A percentile compares a stretch with the other conserved stretches of the same genome.
phyloP scores from a whole-genome alignment of 1,139 yeast genomes.

The Eremothecium gossypii region DNA sequence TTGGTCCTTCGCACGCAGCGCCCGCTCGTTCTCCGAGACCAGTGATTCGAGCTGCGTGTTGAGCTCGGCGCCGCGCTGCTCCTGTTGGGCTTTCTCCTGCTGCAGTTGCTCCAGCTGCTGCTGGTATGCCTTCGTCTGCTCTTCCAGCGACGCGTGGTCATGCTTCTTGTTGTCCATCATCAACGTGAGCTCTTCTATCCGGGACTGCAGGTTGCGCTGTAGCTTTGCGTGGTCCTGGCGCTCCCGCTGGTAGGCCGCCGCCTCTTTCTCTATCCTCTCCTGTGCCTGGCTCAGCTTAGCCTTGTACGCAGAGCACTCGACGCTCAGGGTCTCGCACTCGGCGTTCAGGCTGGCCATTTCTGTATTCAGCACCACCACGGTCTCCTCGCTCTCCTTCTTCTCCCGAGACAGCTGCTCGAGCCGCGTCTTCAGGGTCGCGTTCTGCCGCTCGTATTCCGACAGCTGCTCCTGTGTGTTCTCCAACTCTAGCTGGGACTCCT shows the following conservation, averaged over 20 bases:
- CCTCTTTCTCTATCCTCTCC: conserved; percentile 17
- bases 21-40: conserved; percentile 9
- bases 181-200: conserved; percentile 22
- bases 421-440: conserved; percentile 29
- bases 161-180: conserved; percentile 22
- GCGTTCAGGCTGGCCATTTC: conserved; percentile 50
- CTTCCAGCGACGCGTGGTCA: conserved; percentile 19
- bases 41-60: conserved; percentile 17
- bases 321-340: conserved; percentile 58
- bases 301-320: conserved; percentile 29
- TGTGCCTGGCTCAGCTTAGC: conserved; percentile 16
- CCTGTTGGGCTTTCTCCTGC: conserved; percentile 17
- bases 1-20: conserved; percentile 11
- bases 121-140: conserved; percentile 23
- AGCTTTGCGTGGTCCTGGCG: conserved; percentile 9
- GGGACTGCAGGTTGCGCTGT: conserved; percentile 17
- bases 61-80: conserved; percentile 19
- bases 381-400: conserved; percentile 28
- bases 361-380: conserved; percentile 36
- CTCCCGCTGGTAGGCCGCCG: conserved; percentile 17
- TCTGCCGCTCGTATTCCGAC: conserved; percentile 31
- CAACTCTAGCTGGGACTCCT: conserved; percentile 63
- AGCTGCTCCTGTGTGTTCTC: conserved; percentile 44
- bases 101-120: conserved; percentile 13
- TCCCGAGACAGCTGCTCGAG: conserved; percentile 23